Percentiles rank a stretch among this genome's conserved stretches.
Evolutionary conservation across 345 rosid genomes (phyloP).

Genomic region (Odontarrhena argentea): DNA sequence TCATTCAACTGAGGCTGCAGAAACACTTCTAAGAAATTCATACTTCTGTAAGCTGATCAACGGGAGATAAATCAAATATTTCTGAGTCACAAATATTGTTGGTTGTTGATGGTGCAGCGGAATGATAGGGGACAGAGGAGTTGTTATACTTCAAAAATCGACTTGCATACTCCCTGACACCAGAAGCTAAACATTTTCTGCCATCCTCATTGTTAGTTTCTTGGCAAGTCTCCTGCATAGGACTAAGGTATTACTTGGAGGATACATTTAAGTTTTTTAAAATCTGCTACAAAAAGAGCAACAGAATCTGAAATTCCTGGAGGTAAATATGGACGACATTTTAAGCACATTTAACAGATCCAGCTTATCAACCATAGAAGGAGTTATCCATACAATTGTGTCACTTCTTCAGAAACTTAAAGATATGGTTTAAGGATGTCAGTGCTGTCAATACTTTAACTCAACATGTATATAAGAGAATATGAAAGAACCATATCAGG

Average conservation of each 20-base stretch:
- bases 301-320: conserved; percentile 21
- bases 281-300: conserved; percentile 18
- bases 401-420: conserved; percentile 18
- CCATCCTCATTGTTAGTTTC: conserved; percentile 43
- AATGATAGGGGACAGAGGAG: conserved; percentile 53
- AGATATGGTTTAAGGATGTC: conserved; percentile 23
- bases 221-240: conserved; percentile 57
- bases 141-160: conserved; percentile 69
- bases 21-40: conserved; percentile 30
- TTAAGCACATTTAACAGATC: conserved; percentile 17
- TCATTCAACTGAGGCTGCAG: conserved; percentile 23
- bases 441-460: conserved; percentile 20
- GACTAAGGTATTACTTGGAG: conserved; percentile 20
- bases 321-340: conserved; percentile 6
- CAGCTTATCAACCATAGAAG: conserved; percentile 1
- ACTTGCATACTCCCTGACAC: conserved; percentile 75
- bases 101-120: conserved; percentile 65
- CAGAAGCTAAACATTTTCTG: conserved; percentile 41
- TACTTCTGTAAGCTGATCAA: conserved; percentile 86
- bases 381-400: conserved; percentile 2
- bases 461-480: background rate
- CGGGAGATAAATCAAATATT: conserved; percentile 60
- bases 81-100: conserved; percentile 59
- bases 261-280: conserved; percentile 12
- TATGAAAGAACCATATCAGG: conserved; percentile 27